Conservation (phyloP, 805 yeast genomes). For the Starmerella riodocensis region DNA sequence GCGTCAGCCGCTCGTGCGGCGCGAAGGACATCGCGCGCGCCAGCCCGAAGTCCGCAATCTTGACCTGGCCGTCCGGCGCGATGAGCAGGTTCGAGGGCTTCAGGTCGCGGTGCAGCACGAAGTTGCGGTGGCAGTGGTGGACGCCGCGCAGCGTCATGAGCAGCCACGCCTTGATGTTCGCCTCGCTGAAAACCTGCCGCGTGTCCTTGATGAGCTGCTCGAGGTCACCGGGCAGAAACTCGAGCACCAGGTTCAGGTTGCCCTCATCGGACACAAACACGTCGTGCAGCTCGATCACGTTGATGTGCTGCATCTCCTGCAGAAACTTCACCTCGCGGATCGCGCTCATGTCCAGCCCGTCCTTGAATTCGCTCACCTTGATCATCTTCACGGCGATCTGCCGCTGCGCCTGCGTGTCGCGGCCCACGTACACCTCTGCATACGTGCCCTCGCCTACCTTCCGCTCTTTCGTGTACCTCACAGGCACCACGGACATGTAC, state of each 20-base stretch:
- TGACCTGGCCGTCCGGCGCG: slow-evolving; percentile 76
- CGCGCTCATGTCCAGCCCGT: slow-evolving; percentile 96
- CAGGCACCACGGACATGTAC: slow-evolving; percentile 5
- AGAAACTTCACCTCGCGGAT: slow-evolving; percentile 78
- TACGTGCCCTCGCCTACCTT: slow-evolving; percentile 99
- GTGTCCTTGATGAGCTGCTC: slow-evolving; percentile 80
- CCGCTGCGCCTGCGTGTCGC: slow-evolving; percentile 40
- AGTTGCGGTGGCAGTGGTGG: slow-evolving; percentile 88
- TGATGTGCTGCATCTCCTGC: slow-evolving; percentile 73
- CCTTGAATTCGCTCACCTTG: slow-evolving; percentile 85
- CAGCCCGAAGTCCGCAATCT: slow-evolving; percentile 94
- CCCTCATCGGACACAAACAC: slow-evolving; percentile 54
- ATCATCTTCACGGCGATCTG: slow-evolving; percentile 88
- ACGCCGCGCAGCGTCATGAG: slow-evolving; percentile 89
- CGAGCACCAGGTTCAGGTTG: slow-evolving; percentile 73
- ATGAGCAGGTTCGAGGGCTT: slow-evolving; percentile 83
- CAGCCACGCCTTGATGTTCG: slow-evolving; percentile 87
- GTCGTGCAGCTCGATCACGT: slow-evolving; percentile 78
- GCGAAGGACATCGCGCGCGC: slow-evolving; percentile 67
- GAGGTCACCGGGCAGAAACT: slow-evolving; percentile 81
- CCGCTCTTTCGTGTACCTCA: slow-evolving; percentile 36
- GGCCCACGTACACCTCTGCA: slow-evolving; percentile 81
- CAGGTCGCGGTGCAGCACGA: slow-evolving; percentile 79
- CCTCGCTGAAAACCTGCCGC: slow-evolving; percentile 59
- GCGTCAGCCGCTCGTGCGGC: slow-evolving; percentile 57